Percentiles rank a stretch among this genome's conserved stretches.
These are phyloP conservation scores for Bipolaris bicolor DNA, from an alignment of 2,329 filamentous ascomycete genomes.

Conservation along the genomic window DNA sequence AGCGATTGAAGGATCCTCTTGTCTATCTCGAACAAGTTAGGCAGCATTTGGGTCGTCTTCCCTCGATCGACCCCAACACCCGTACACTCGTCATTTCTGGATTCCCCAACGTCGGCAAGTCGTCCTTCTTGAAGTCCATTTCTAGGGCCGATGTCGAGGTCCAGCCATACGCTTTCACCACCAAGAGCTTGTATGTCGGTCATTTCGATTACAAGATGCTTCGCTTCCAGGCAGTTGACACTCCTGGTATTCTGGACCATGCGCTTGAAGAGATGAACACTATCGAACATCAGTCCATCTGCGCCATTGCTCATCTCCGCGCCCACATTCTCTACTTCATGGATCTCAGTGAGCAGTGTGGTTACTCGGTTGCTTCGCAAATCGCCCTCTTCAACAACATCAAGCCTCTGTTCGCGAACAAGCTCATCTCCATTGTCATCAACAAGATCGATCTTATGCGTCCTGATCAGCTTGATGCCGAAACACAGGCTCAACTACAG, in stretches of 20 bases:
- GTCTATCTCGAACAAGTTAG: slow-evolving; percentile 95
- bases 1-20: slow-evolving; percentile 90
- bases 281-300: slow-evolving; percentile 99
- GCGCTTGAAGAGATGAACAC: slow-evolving; percentile 98
- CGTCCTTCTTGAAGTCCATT: slow-evolving; percentile 89
- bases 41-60: slow-evolving; percentile 95
- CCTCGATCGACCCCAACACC: slow-evolving; percentile 97
- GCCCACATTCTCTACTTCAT: slow-evolving; percentile 98
- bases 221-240: slow-evolving; percentile 92
- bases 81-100: slow-evolving; percentile 95
- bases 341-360: slow-evolving; percentile 96
- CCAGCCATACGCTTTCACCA: slow-evolving; percentile 98
- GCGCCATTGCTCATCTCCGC: slow-evolving; percentile 93
- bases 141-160: slow-evolving; percentile 95
- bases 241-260: slow-evolving; percentile 96
- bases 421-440: slow-evolving; percentile 93
- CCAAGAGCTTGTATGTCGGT: slow-evolving; percentile 94
- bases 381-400: slow-evolving; percentile 92
- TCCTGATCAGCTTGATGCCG: slow-evolving; percentile 83
- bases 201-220: slow-evolving; percentile 98
- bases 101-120: slow-evolving; percentile 93
- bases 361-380: slow-evolving; percentile 90
- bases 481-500: slow-evolving; percentile 78
- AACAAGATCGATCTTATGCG: slow-evolving; percentile 97
- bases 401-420: slow-evolving; percentile 95